Percentiles rank a stretch among this genome's conserved stretches.
Evolutionary conservation across 1,284 basidiomycete species (phyloP).

Genomic region (Trichosporon ovoides): DNA sequence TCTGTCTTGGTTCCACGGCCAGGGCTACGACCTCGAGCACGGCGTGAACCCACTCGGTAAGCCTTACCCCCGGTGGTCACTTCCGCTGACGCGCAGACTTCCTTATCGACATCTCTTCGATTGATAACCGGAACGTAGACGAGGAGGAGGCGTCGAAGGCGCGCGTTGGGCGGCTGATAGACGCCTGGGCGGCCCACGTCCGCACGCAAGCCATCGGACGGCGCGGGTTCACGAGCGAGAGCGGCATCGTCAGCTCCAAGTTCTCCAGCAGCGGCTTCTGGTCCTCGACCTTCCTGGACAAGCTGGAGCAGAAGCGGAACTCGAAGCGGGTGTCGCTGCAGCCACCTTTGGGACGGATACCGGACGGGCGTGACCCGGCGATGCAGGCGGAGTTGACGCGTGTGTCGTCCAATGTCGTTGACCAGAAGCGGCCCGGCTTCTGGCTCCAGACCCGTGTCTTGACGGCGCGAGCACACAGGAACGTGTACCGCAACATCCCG

Average conservation of each 20-base stretch:
- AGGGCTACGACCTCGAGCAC: constrained; percentile 40
- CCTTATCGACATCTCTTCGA: constrained; percentile 51
- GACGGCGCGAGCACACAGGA: constrained; percentile 39
- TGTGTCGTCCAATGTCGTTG: neutral
- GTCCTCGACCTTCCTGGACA: neutral
- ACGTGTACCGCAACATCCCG: constrained; percentile 46
- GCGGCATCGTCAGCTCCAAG: neutral
- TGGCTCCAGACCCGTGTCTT: constrained; percentile 42
- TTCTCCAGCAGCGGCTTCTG: neutral
- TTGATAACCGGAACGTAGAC: constrained; percentile 52
- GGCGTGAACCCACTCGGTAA: constrained; percentile 48
- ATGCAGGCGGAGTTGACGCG: constrained; percentile 11
- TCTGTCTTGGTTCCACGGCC: constrained; percentile 49
- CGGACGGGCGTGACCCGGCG: neutral
- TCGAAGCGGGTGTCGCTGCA: neutral
- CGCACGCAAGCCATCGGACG: neutral
- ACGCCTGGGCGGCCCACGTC: constrained; percentile 29
- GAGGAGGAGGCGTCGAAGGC: constrained; percentile 44
- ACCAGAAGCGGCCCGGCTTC: constrained; percentile 34
- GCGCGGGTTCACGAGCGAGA: neutral
- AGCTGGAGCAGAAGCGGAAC: neutral
- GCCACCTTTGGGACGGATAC: neutral
- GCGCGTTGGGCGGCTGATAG: constrained; percentile 32
- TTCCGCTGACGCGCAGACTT: constrained; percentile 45
- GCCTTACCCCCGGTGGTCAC: neutral